Conservation (phyloP, 2,329 filamentous ascomycete species). For the Triangularia setosa region DNA sequence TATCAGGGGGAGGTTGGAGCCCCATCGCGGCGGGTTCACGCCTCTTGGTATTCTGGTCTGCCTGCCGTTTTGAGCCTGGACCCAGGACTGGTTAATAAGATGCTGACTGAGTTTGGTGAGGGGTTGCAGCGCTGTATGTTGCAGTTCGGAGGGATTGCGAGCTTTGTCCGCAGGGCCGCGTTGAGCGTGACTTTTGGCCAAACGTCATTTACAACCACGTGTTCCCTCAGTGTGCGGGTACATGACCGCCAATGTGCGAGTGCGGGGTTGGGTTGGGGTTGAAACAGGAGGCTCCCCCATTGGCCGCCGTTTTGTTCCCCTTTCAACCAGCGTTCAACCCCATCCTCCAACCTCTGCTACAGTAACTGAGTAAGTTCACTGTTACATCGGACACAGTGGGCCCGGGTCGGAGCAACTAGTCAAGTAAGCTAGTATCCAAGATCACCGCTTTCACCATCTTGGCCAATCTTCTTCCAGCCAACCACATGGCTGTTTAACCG, state of each 20-base stretch:
- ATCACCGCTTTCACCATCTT: constrained; percentile 1
- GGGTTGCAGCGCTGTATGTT: background rate
- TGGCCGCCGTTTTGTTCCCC: background rate
- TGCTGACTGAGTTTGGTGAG: background rate
- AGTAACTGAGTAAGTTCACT: background rate
- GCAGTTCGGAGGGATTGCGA: background rate
- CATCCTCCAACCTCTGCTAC: background rate
- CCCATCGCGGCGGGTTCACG: background rate
- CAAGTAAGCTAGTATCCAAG: background rate
- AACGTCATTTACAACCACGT: background rate
- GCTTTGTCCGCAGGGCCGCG: background rate
- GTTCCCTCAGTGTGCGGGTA: background rate
- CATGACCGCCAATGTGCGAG: background rate
- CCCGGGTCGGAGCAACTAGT: background rate
- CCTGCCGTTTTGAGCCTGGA: constrained; percentile 2
- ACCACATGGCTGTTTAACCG: background rate
- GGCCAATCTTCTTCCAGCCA: background rate
- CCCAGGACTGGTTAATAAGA: background rate
- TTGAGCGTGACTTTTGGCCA: background rate
- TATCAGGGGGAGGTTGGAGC: background rate
- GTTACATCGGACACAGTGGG: background rate
- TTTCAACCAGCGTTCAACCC: background rate
- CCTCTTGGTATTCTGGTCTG: background rate
- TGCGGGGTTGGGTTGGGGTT: background rate
- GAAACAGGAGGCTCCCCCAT: background rate